These are phyloP conservation scores for Exophiala bonariae DNA, from an alignment of 2,329 filamentous ascomycete genomes.

Conservation along the genomic window DNA sequence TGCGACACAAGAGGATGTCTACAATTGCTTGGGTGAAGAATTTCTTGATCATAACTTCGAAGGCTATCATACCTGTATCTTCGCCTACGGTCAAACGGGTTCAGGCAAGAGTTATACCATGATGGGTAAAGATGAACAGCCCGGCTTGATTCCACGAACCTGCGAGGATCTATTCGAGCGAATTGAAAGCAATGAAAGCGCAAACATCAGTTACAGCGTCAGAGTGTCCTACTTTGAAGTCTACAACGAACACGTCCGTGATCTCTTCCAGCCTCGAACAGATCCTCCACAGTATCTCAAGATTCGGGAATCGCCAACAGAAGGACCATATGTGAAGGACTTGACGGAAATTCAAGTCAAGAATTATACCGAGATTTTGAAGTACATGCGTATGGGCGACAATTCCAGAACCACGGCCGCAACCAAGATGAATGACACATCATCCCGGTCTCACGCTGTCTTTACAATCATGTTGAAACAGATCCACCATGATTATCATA, in stretches of 20 bases:
- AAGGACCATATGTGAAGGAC: slow-evolving; percentile 96
- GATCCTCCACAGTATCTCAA: slow-evolving; percentile 89
- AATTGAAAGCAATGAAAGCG: slow-evolving; percentile 79
- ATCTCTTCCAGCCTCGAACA: slow-evolving; percentile 78
- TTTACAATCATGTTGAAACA: slow-evolving; percentile 98
- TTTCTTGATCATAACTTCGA: slow-evolving; percentile 99
- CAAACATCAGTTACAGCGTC: slow-evolving; percentile 94
- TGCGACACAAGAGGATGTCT: slow-evolving; percentile 88
- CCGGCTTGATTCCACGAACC: slow-evolving; percentile 89
- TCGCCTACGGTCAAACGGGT: slow-evolving; percentile 96
- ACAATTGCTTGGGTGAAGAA: slow-evolving; percentile 90
- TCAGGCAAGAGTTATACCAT: slow-evolving; percentile 98
- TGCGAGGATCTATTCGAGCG: slow-evolving; percentile 95
- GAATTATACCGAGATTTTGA: slow-evolving; percentile 81
- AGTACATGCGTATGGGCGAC: slow-evolving; percentile 88
- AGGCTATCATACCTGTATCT: slow-evolving; percentile 98
- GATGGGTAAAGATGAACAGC: slow-evolving; percentile 86
- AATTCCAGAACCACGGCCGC: slow-evolving; percentile 82
- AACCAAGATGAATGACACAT: slow-evolving; percentile 99
- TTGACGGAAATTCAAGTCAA: slow-evolving; percentile 90
- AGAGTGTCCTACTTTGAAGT: slow-evolving; percentile 98
- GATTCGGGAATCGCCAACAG: slow-evolving; percentile 90
- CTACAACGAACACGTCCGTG: slow-evolving; percentile 98
- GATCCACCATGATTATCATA: slow-evolving; percentile 94
- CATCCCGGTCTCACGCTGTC: slow-evolving; percentile 91